These are phyloP conservation scores for Bretziella fagacearum DNA, from an alignment of 2,329 filamentous ascomycete genomes.

Conservation along the genomic window DNA sequence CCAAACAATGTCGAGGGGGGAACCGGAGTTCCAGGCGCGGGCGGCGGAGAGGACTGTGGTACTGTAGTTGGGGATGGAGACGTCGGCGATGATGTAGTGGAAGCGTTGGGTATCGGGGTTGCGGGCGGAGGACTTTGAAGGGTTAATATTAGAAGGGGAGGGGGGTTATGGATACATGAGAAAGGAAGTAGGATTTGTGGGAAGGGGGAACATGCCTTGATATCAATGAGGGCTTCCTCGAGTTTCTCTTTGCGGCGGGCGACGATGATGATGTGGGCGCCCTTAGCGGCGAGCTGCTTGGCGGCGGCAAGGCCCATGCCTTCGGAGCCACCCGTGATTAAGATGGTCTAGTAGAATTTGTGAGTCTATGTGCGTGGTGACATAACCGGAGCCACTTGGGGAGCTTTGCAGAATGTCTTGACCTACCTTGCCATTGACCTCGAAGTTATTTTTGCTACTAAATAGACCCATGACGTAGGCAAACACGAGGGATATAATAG, in stretches of 20 bases:
- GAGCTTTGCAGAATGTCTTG: neutral
- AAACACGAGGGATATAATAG: slow-evolving; percentile 23
- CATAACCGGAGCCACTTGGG: neutral
- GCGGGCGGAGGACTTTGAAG: no score
- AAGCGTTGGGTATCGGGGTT: slow-evolving; percentile 56
- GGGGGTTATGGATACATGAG: slow-evolving; percentile 9
- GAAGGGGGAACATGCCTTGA: slow-evolving; percentile 45
- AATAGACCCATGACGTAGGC: slow-evolving; percentile 49
- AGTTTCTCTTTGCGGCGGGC: slow-evolving; percentile 64
- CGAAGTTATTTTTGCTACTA: slow-evolving; percentile 49
- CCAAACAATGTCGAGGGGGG: slow-evolving; percentile 74
- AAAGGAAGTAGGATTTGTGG: neutral
- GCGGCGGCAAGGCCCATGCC: slow-evolving; percentile 73
- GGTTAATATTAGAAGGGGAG: slow-evolving; percentile 14
- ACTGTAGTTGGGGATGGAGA: slow-evolving; percentile 54
- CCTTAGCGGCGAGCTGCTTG: slow-evolving; percentile 58
- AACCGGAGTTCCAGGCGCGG: slow-evolving; percentile 59
- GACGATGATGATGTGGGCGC: slow-evolving; percentile 74
- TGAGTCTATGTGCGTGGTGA: slow-evolving; percentile 1
- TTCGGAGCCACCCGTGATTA: slow-evolving; percentile 83
- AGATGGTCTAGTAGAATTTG: slow-evolving; percentile 45
- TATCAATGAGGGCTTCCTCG: slow-evolving; percentile 43
- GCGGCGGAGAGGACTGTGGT: slow-evolving; percentile 52
- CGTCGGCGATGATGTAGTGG: slow-evolving; percentile 67
- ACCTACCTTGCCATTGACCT: slow-evolving; percentile 65